Evolutionary conservation across 495 filamentous ascomycete species (phyloP).

Genomic region (Melanomma pulvis-pyrius): DNA sequence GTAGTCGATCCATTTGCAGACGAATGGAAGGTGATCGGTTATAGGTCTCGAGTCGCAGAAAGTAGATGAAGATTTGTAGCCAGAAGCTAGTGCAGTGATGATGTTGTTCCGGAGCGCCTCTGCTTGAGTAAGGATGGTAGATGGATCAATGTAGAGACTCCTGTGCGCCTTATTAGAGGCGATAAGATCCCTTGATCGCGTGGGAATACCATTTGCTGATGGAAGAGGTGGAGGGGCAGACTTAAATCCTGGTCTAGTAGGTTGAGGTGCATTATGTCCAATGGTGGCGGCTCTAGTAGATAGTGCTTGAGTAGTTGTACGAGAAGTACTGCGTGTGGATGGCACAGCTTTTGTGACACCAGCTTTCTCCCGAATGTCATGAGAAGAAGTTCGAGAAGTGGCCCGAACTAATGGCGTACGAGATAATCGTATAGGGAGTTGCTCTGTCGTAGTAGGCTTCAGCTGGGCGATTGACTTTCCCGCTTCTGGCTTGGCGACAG

Average conservation of each 20-base stretch:
- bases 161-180: background rate
- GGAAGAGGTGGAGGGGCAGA: background rate
- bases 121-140: background rate
- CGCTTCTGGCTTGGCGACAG: background rate
- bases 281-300: background rate
- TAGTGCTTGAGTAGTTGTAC: background rate
- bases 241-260: background rate
- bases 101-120: constrained; percentile 39
- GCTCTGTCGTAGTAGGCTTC: background rate
- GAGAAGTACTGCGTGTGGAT: background rate
- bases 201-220: background rate
- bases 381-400: background rate
- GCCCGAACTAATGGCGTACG: background rate
- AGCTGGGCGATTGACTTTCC: background rate
- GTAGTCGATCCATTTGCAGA: constrained; percentile 50
- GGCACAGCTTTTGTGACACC: background rate
- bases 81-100: constrained; percentile 35
- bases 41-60: background rate
- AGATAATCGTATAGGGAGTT: background rate
- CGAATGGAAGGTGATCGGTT: constrained; percentile 40
- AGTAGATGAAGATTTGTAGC: background rate
- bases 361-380: background rate
- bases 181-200: background rate
- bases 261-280: background rate
- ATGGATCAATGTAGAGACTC: background rate